Base-by-base conservation (phyloP, 331 rosid species). In the Dryas integrifolia region DNA sequence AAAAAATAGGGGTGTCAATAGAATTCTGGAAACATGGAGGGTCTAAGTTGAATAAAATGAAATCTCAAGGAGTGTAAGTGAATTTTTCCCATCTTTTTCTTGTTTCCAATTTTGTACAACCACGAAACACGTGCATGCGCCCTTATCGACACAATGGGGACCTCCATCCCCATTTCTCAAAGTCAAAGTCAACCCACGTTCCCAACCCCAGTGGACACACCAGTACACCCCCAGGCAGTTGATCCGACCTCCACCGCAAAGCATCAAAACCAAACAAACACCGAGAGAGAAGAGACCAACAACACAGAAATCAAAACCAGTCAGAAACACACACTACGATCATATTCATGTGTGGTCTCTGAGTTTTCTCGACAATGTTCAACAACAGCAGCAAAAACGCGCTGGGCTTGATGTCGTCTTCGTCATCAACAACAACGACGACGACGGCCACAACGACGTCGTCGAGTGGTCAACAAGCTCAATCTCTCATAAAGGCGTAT, bases 401-500 rank as follows among this genome's bases (percentile, higher is more conserved):
- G 46, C 10, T 72, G 46, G 45, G n/a, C 13, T 35, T 50, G 55
- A 58, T 61, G 11, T 12, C 14, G 72, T 35, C 63, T 14, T 10
- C 41, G 7, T 0, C 72, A 11, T 30, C 61, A 16, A 15, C 61
- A 6, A 4, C 72, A 11, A 13, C 60, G 26, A 16, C 61, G 12
- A 40, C 35, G 30, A 18, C 73, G 59, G 35, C 73, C 35, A 18
- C 18, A 62, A 40, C 50, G 67, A 40, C 67, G 50, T 41, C 50
- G 50, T 62, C 35, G 35, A 30, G 35, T 30, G 35, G 35, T 30
- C 35, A 30, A 30, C 35, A 30, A 30, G 53, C 75, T 56, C 75
- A 71, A 40, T 72, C 58, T 0, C 58, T 72, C 2, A 46, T 72
- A 45, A 95, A 95, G 59, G 89, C 97, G 65, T 92, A 95, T 82